Evolutionary conservation across 176 grass and related monocot species (phyloP).

Genomic region (Elymus sibiricus): DNA sequence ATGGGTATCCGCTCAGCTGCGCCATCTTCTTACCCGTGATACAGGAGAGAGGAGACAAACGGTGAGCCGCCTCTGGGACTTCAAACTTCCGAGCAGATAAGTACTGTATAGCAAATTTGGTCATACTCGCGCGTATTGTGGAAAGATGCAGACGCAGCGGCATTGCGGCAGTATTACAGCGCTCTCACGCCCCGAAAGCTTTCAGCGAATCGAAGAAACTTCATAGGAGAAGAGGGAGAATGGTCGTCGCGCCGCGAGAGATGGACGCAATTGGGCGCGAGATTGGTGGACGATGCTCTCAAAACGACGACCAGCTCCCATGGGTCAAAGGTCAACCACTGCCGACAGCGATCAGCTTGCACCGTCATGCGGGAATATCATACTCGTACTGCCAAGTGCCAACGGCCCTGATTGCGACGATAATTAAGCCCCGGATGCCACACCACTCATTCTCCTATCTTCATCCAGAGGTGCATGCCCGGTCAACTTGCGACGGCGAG

Average conservation of each 20-base stretch:
- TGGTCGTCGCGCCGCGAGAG: neutral
- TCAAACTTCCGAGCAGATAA: neutral
- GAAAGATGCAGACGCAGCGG: neutral
- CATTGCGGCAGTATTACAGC: neutral
- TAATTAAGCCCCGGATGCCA: neutral
- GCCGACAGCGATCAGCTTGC: neutral
- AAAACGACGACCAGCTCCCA: slow-evolving; percentile 4
- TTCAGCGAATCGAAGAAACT: neutral
- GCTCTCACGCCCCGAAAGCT: neutral
- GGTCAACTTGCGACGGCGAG: slow-evolving; percentile 23
- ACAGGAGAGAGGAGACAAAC: neutral
- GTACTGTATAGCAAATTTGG: neutral
- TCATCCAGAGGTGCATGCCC: neutral
- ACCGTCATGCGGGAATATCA: neutral
- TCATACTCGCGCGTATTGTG: neutral
- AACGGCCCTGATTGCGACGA: neutral
- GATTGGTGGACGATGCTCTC: neutral
- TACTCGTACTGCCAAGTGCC: neutral
- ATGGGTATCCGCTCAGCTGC: neutral
- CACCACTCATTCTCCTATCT: slow-evolving; percentile 12
- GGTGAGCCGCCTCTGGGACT: neutral
- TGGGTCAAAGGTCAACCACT: slow-evolving; percentile 28
- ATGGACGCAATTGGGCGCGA: neutral
- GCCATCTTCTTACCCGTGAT: neutral
- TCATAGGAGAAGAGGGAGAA: neutral